Conservation (phyloP, 2,329 filamentous ascomycete genomes). For the Nannizziopsis barbatae region DNA sequence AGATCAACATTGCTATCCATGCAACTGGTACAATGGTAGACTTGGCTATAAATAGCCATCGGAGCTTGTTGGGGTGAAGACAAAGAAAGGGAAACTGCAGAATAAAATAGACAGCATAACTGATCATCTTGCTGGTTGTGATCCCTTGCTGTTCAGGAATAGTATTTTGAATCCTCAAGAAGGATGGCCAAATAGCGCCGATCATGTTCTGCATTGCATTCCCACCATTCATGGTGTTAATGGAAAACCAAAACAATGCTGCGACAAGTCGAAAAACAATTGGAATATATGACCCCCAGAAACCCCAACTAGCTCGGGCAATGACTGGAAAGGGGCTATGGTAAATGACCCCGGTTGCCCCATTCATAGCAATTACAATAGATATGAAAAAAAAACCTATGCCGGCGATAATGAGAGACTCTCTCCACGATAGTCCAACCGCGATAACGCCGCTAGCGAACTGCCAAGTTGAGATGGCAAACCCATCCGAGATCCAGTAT, state of each 20-base stretch:
- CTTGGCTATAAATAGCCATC: slow-evolving; percentile 9
- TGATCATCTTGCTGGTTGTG: slow-evolving; percentile 28
- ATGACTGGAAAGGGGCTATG: slow-evolving; percentile 83
- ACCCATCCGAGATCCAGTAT: slow-evolving; percentile 75
- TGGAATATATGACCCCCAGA: slow-evolving; percentile 60
- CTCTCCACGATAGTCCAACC: slow-evolving; percentile 75
- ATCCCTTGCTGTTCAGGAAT: slow-evolving; percentile 47
- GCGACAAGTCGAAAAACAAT: slow-evolving; percentile 45
- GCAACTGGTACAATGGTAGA: slow-evolving; percentile 2
- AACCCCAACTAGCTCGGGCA: slow-evolving; percentile 66
- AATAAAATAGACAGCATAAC: slow-evolving; percentile 29
- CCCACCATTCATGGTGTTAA: slow-evolving; percentile 54
- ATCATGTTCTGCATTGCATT: slow-evolving; percentile 62
- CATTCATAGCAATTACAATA: slow-evolving; percentile 64
- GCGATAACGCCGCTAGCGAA: slow-evolving; percentile 75
- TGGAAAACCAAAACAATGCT: slow-evolving; percentile 53
- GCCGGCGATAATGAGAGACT: slow-evolving; percentile 78
- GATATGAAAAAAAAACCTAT: slow-evolving; percentile 69
- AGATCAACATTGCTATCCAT: slow-evolving; percentile 9
- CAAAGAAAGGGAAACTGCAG: slow-evolving; percentile 34
- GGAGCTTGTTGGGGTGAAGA: slow-evolving; percentile 29
- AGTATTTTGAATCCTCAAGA: slow-evolving; percentile 52
- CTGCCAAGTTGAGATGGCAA: slow-evolving; percentile 86
- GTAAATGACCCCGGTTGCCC: slow-evolving; percentile 74
- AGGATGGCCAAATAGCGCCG: slow-evolving; percentile 60